Evolutionary conservation across 2,329 filamentous ascomycete genomes (phyloP).

Genomic region (Drechslerella dactyloides): DNA sequence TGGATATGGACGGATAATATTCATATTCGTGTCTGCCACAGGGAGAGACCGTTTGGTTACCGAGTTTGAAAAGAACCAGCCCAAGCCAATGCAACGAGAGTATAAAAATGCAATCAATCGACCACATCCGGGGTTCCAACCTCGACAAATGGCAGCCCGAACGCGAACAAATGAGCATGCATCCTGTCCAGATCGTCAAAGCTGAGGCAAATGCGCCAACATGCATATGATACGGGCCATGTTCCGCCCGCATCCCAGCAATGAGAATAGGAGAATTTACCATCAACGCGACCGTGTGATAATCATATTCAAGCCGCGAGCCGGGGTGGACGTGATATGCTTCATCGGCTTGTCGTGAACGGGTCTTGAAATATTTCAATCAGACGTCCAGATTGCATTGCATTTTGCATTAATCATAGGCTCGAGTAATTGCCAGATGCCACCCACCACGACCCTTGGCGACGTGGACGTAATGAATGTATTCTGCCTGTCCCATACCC

Average conservation of each 20-base stretch:
- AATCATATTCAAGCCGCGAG: background rate
- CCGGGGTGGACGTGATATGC: background rate
- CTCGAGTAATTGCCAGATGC: slow-evolving; percentile 14
- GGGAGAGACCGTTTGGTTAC: background rate
- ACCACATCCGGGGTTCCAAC: slow-evolving; percentile 6
- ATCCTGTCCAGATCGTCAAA: slow-evolving; percentile 10
- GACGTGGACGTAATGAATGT: background rate
- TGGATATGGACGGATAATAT: background rate
- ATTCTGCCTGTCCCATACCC: slow-evolving; percentile 5
- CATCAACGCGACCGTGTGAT: no score
- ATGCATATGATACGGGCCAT: background rate
- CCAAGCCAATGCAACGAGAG: background rate
- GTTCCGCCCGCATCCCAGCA: no score
- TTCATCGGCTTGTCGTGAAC: background rate
- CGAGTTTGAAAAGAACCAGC: background rate
- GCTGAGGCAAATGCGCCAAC: slow-evolving; percentile 45
- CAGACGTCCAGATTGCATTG: background rate
- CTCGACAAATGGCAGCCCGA: background rate
- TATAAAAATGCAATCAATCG: slow-evolving; percentile 4
- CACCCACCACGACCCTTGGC: no score
- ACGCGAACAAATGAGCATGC: background rate
- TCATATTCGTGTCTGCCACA: background rate
- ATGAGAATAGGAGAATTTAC: no score
- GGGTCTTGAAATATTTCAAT: background rate
- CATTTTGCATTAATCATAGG: background rate